Base-by-base conservation (phyloP, 148 eudicot genomes). In the Heliosperma pusillum region DNA sequence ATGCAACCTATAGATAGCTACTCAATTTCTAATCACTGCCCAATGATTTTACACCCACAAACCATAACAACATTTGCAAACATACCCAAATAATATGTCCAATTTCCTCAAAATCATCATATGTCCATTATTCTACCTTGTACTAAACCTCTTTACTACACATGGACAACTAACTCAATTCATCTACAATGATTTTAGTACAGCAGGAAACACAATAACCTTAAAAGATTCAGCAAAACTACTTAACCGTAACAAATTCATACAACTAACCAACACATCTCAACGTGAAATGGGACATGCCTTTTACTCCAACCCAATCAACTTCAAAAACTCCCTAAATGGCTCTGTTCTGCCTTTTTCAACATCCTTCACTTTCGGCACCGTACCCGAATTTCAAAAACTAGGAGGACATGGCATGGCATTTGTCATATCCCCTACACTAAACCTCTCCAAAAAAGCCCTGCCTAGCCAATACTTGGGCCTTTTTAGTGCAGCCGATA, bases 361-460 rank as follows among this genome's bases (percentile, higher is more conserved):
- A 2, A 85, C 93, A 0, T 65, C 71, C 40, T 89, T 89, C 58
- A 86, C 82, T 4, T 40, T 85, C 24, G 80, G 73, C 25, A 85
- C 84, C 13, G 77, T 75, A 20, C 87, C 88, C 0, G 78, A 85
- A 73, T 85, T 85, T 30, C 75, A 82, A 19, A 68, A 60, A 5
- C 86, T 82, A 21, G 85, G 89, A 1, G 93, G 93, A 25, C 89
- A 87, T 42, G 93, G 90, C 3, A 36, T 89, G 10, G 89, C 90
- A 56, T 89, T 89, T 65, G 73, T 66, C 0, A 50, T 89, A n/a
- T 20, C 89, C 1, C 76, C 79, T 4, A 33, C 75, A 0, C 29
- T 9, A 3, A 72, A 75, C 24, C 61, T 82, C 24, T 13, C 21
- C 0, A 2, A 3, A 5, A 29, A 26, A 1, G 74, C 82, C 60